phyloP scores from a whole-genome alignment of 306 rosid genomes.

The Canavalia gladiata region DNA sequence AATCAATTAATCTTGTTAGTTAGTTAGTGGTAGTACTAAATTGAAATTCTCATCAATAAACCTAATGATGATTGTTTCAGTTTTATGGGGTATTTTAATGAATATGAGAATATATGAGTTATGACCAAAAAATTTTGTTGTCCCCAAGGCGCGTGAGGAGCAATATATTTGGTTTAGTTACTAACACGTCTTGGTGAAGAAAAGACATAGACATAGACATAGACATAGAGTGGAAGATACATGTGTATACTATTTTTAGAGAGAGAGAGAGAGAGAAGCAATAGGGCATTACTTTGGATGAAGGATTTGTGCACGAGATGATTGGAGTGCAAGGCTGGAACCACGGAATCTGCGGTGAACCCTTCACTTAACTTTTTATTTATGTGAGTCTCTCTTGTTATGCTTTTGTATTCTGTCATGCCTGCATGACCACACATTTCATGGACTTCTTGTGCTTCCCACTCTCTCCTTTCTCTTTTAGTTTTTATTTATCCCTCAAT shows the following conservation, averaged over 20 bases:
- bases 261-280: conserved; percentile 45
- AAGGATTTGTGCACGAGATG: conserved; percentile 75
- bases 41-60: neutral
- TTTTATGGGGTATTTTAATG: conserved; percentile 21
- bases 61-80: neutral
- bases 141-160: neutral
- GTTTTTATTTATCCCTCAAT: neutral
- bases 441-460: conserved; percentile 59
- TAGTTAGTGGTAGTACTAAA: neutral
- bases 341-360: conserved; percentile 89
- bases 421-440: conserved; percentile 60
- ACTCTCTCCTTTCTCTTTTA: conserved; percentile 7
- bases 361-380: conserved; percentile 40
- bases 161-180: conserved; percentile 37
- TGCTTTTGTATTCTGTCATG: conserved; percentile 49
- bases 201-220: conserved; percentile 9
- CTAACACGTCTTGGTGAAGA: conserved; percentile 50
- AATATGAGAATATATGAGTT: conserved; percentile 2
- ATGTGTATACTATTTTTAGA: conserved; percentile 39
- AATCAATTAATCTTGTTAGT: neutral
- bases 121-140: neutral
- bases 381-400: neutral
- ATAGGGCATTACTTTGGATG: conserved; percentile 71
- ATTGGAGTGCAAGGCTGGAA: conserved; percentile 93
- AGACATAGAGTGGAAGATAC: conserved; percentile 26